Percentiles rank a stretch among this genome's conserved stretches.
Evolutionary conservation across 2,329 filamentous ascomycete species (phyloP).

Genomic region (Geosmithia putterillii): DNA sequence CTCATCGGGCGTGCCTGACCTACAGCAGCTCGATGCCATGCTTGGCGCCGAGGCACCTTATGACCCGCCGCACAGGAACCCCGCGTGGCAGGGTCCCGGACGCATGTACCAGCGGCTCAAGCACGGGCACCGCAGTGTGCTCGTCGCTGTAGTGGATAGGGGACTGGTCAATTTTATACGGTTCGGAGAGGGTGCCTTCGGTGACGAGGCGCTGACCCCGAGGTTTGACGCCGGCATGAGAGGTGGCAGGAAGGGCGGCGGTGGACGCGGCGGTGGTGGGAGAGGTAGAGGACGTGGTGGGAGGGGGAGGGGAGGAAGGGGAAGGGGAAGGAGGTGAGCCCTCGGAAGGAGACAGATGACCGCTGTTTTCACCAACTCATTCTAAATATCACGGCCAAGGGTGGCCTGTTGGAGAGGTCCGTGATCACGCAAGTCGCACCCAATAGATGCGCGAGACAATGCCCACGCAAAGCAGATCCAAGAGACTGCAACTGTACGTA

Average conservation of each 20-base stretch:
- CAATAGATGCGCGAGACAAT: too few species aligned
- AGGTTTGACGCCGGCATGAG: slow-evolving; percentile 31
- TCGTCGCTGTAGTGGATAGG: slow-evolving; percentile 80
- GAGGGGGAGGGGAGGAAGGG: slow-evolving; percentile 10
- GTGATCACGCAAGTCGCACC: too few species aligned
- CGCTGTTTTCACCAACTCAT: too few species aligned
- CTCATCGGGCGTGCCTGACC: slow-evolving; percentile 56
- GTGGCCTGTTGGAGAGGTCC: too few species aligned
- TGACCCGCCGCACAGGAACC: slow-evolving; percentile 46
- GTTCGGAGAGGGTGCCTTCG: slow-evolving; percentile 70
- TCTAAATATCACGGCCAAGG: too few species aligned
- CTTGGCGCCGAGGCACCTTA: slow-evolving; percentile 63
- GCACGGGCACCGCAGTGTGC: slow-evolving; percentile 71
- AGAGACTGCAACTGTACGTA: too few species aligned
- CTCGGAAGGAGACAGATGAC: too few species aligned
- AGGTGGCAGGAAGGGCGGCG: slow-evolving; percentile 26
- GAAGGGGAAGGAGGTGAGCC: slow-evolving; percentile 1
- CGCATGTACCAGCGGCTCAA: slow-evolving; percentile 66
- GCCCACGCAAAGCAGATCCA: too few species aligned
- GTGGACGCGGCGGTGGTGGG: slow-evolving; percentile 22
- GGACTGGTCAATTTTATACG: slow-evolving; percentile 82
- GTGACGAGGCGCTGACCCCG: slow-evolving; percentile 59
- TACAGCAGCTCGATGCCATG: slow-evolving; percentile 58
- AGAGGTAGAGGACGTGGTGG: slow-evolving; percentile 17
- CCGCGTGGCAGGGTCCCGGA: slow-evolving; percentile 27